Conservation (phyloP, 139 green algal species). For the Chlamydomonas sp. region DNA sequence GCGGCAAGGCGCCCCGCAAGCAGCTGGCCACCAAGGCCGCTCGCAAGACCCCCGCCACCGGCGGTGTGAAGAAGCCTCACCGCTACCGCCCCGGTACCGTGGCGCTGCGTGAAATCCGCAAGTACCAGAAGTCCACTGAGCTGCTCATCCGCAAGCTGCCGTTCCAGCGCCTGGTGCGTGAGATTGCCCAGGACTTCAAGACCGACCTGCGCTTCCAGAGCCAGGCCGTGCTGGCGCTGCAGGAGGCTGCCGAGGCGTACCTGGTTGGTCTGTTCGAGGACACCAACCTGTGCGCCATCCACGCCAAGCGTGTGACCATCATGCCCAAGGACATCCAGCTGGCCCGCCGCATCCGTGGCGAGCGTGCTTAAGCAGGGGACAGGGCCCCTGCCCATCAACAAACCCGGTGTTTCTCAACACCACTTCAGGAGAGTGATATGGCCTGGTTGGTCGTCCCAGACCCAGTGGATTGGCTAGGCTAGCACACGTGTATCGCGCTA, state of each 20-base stretch:
- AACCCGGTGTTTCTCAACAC: no score
- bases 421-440: no score
- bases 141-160: constrained; percentile 96
- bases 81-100: constrained; percentile 92
- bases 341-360: constrained; percentile 84
- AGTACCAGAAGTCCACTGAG: constrained; percentile 96
- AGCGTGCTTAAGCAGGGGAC: constrained; percentile 14
- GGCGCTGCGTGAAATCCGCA: constrained; percentile 92
- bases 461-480: no score
- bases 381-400: no score
- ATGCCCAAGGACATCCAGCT: constrained; percentile 96
- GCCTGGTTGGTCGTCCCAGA: no score
- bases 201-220: constrained; percentile 98
- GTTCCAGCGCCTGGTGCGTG: constrained; percentile 96
- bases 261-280: constrained; percentile 97
- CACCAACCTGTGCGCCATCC: constrained; percentile 94
- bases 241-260: constrained; percentile 80
- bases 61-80: constrained; percentile 92
- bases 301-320: constrained; percentile 94
- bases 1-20: constrained; percentile 95
- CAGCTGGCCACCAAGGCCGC: constrained; percentile 93
- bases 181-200: constrained; percentile 99
- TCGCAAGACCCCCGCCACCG: constrained; percentile 90
- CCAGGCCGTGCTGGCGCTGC: constrained; percentile 64
- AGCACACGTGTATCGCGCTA: no score